These are phyloP conservation scores for Lonicera japonica DNA, from an alignment of 129 eudicot species.

Conservation along the genomic window DNA sequence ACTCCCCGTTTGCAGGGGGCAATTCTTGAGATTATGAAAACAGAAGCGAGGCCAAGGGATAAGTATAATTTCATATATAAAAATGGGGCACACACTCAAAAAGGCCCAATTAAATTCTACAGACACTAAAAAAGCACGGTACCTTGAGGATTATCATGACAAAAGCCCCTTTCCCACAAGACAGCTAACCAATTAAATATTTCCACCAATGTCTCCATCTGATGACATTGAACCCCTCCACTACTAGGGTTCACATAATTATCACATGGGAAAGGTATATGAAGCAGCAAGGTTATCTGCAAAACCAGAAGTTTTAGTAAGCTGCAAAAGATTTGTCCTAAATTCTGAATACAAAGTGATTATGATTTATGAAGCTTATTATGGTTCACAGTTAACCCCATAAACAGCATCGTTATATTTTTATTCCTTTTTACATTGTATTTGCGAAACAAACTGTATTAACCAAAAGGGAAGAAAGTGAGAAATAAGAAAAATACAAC, in stretches of 20 bases:
- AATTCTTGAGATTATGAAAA: no score
- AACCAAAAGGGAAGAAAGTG: no score
- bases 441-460: no score
- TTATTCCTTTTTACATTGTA: no score
- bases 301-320: not conserved
- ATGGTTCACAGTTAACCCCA: not conserved
- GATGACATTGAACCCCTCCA: slow-evolving; percentile 29
- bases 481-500: no score
- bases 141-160: slow-evolving; percentile 98
- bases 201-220: slow-evolving; percentile 52
- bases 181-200: slow-evolving; percentile 80
- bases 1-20: no score
- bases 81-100: no score
- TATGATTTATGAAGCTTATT: not conserved
- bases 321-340: not conserved
- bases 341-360: not conserved
- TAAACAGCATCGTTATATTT: not conserved
- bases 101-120: no score
- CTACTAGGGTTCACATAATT: slow-evolving; percentile 21
- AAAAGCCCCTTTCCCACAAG: slow-evolving; percentile 89
- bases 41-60: no score
- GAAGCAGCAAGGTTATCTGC: slow-evolving; percentile 74
- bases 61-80: no score
- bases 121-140: slow-evolving; percentile 1
- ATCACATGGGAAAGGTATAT: slow-evolving; percentile 30